phyloP scores from a whole-genome alignment of 805 yeast genomes.

The Starmerella vitae region DNA sequence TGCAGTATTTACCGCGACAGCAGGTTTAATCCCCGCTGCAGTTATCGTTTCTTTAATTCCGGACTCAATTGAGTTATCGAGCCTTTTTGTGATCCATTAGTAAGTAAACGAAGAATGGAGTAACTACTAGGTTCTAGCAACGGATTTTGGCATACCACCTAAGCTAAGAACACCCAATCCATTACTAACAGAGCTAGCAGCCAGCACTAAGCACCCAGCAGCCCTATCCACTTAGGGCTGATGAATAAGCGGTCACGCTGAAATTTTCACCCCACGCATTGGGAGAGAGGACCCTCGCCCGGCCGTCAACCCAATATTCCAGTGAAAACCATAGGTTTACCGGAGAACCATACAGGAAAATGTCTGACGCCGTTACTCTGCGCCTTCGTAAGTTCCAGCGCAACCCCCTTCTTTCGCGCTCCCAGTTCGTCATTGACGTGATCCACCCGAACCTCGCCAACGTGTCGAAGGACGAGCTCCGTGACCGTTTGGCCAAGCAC shows the following conservation, averaged over 20 bases:
- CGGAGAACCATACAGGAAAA: slow-evolving; percentile 10
- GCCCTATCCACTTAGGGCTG: too few relatives aligned
- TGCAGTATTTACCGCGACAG: too few relatives aligned
- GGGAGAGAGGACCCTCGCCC: slow-evolving; percentile 14
- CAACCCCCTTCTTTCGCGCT: slow-evolving; percentile 98
- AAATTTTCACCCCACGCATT: slow-evolving; percentile 13
- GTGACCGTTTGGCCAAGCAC: slow-evolving; percentile 78
- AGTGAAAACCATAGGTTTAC: slow-evolving; percentile 15
- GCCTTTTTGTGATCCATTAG: too few relatives aligned
- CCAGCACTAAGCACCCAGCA: too few relatives aligned
- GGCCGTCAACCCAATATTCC: slow-evolving; percentile 5
- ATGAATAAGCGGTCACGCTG: neutral
- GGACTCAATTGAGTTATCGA: too few relatives aligned
- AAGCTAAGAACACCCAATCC: too few relatives aligned
- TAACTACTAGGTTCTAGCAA: too few relatives aligned
- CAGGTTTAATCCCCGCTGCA: too few relatives aligned
- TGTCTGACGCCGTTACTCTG: slow-evolving; percentile 94
- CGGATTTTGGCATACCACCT: too few relatives aligned
- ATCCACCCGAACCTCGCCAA: slow-evolving; percentile 99
- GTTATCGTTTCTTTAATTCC: too few relatives aligned
- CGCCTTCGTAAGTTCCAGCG: slow-evolving; percentile 98
- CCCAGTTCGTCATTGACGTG: slow-evolving; percentile 98
- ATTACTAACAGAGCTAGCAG: too few relatives aligned
- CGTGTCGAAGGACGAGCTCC: slow-evolving; percentile 98
- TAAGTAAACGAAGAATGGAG: too few relatives aligned